phyloP scores from a whole-genome alignment of 352 stramenopile species.

The Pythium dissimile region DNA sequence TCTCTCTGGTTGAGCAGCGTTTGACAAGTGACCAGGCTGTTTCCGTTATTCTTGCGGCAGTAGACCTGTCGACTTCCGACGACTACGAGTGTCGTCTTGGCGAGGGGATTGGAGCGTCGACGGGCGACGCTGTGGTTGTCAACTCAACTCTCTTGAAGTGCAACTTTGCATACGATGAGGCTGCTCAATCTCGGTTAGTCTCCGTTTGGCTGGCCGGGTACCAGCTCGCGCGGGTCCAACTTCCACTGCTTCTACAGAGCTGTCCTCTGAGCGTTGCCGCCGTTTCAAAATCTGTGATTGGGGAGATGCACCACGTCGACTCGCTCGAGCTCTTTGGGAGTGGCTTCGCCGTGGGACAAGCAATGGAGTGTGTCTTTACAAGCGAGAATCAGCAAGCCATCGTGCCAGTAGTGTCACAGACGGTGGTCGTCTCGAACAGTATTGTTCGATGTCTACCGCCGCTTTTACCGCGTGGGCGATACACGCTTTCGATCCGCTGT shows the following conservation, averaged over 20 bases:
- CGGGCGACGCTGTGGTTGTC: neutral
- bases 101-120: neutral
- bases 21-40: neutral
- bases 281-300: neutral
- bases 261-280: constrained; percentile 4
- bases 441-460: constrained; percentile 2
- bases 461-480: neutral
- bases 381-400: neutral
- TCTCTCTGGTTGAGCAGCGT: neutral
- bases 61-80: constrained; percentile 2
- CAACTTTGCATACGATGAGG: neutral
- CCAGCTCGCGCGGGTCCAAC: neutral
- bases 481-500: constrained; percentile 10
- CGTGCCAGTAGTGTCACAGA: neutral
- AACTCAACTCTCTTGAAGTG: constrained; percentile 9
- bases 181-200: neutral
- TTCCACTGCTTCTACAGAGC: neutral
- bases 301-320: neutral
- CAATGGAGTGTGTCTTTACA: constrained; percentile 4
- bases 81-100: constrained; percentile 17
- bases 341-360: constrained; percentile 10
- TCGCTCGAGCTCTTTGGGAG: constrained; percentile 3
- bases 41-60: neutral
- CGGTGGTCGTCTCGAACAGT: constrained; percentile 2
- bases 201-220: constrained; percentile 10